Conservation (phyloP, 2,329 filamentous ascomycete genomes). For the Trichoderma citrinoviride region DNA sequence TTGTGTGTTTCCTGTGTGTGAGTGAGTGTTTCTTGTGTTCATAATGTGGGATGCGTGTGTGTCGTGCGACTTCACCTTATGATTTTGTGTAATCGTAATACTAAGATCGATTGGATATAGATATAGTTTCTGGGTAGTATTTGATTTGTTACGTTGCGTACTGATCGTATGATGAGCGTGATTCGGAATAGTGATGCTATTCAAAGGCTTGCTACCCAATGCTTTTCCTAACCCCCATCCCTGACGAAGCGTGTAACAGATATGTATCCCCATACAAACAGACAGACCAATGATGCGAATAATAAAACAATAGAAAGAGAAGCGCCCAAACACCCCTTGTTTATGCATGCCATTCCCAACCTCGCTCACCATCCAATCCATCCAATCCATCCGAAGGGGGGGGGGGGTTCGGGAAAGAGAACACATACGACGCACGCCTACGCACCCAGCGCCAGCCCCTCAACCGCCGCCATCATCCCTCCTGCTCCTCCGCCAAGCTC, state of each 20-base stretch:
- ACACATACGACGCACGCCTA: neutral
- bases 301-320: too few species aligned
- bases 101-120: too few species aligned
- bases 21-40: too few species aligned
- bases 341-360: neutral
- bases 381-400: neutral
- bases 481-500: constrained; percentile 42
- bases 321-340: neutral
- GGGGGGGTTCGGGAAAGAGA: too few species aligned
- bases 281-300: neutral
- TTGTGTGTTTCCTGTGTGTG: neutral
- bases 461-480: constrained; percentile 27
- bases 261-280: neutral
- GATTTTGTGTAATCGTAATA: neutral
- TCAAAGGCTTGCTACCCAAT: too few species aligned
- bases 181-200: too few species aligned
- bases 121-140: too few species aligned
- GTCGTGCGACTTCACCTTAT: neutral
- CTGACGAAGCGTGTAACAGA: too few species aligned
- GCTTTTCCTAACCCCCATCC: too few species aligned
- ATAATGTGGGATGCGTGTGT: too few species aligned
- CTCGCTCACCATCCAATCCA: neutral
- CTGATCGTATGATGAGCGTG: too few species aligned
- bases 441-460: neutral
- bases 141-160: too few species aligned